These are phyloP conservation scores for Starmerella asiatica DNA, from an alignment of 805 yeast genomes.

Conservation along the genomic window DNA sequence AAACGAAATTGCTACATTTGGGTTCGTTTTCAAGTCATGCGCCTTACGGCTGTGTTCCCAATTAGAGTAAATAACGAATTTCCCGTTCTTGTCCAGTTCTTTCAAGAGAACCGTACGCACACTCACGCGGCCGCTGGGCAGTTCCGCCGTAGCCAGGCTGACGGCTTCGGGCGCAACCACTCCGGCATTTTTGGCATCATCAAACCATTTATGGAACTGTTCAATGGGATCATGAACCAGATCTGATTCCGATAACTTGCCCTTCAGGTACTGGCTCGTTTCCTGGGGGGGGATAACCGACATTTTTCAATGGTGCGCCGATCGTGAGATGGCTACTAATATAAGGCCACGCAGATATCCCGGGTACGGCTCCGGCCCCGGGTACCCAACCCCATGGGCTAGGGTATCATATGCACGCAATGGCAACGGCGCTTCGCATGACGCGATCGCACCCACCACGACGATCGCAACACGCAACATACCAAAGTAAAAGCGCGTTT, in stretches of 20 bases:
- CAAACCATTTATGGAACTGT: conserved; percentile 78
- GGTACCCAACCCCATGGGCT: too few species aligned
- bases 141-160: conserved; percentile 75
- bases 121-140: conserved; percentile 85
- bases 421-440: too few species aligned
- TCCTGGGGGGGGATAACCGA: conserved; percentile 15
- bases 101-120: conserved; percentile 75
- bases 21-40: conserved; percentile 54
- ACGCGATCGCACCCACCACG: too few species aligned
- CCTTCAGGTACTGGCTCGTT: conserved; percentile 19
- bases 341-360: too few species aligned
- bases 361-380: too few species aligned
- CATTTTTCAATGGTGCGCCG: too few species aligned
- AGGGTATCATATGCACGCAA: too few species aligned
- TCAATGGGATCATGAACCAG: conserved; percentile 36
- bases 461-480: too few species aligned
- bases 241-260: conserved; percentile 56
- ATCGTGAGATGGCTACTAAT: too few species aligned
- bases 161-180: conserved; percentile 68
- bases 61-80: conserved; percentile 73
- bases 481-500: too few species aligned
- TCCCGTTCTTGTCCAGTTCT: conserved; percentile 71
- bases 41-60: conserved; percentile 82
- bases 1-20: conserved; percentile 69
- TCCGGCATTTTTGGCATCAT: conserved; percentile 46